These are phyloP conservation scores for Sphaerulina vaccinii DNA, from an alignment of 2,329 filamentous ascomycete species.

Conservation along the genomic window DNA sequence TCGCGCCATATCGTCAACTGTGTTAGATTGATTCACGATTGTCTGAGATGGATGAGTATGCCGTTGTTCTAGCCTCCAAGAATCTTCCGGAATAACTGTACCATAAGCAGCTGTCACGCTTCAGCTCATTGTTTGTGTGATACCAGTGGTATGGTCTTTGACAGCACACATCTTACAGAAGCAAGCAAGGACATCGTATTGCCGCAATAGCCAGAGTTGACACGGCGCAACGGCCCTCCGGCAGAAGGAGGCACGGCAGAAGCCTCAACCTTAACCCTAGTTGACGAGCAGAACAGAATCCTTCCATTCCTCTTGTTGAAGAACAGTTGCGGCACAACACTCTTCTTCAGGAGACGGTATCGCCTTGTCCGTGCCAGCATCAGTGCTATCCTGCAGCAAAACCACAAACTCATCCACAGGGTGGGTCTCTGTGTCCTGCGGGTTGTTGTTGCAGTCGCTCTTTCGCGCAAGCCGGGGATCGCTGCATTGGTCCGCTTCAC, in stretches of 20 bases:
- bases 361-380: too few species aligned
- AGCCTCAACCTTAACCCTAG: slow-evolving; percentile 6
- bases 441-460: neutral
- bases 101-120: neutral
- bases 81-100: too few species aligned
- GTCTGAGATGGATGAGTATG: neutral
- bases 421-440: neutral
- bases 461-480: slow-evolving; percentile 15
- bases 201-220: neutral
- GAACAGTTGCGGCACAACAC: neutral
- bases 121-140: neutral
- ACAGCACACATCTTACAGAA: neutral
- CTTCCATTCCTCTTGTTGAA: neutral
- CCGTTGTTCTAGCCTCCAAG: too few species aligned
- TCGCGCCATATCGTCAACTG: slow-evolving; percentile 8
- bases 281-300: neutral
- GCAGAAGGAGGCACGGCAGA: slow-evolving; percentile 8
- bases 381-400: slow-evolving; percentile 1
- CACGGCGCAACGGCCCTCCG: slow-evolving; percentile 2
- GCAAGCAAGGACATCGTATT: neutral
- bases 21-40: neutral
- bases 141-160: neutral
- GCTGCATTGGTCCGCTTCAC: slow-evolving; percentile 18
- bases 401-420: neutral
- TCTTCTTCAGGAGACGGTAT: too few species aligned